phyloP scores from a whole-genome alignment of 345 rosid genomes.

The Populus euphratica region DNA sequence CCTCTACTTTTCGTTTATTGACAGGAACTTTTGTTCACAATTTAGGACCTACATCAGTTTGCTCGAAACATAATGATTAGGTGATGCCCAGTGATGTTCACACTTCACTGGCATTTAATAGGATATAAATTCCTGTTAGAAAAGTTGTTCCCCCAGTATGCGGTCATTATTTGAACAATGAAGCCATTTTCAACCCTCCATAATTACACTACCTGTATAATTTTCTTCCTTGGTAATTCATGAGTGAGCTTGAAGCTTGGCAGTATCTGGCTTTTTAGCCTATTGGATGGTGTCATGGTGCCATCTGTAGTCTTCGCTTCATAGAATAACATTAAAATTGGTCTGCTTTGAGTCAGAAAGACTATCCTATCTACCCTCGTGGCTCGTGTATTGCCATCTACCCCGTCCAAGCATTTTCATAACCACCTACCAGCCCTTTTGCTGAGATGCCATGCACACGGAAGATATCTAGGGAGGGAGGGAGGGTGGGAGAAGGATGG shows the following conservation, averaged over 20 bases:
- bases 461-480: background rate
- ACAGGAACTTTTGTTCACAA: background rate
- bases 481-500: background rate
- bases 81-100: too few species aligned
- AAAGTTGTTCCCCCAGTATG: background rate
- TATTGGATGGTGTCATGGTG: background rate
- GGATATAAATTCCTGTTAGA: too few species aligned
- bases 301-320: background rate
- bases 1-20: background rate
- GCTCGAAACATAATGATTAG: background rate
- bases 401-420: background rate
- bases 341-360: background rate
- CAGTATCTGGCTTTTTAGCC: background rate
- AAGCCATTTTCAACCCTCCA: background rate
- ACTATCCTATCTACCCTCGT: conserved; percentile 21
- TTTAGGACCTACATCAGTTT: background rate
- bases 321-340: background rate
- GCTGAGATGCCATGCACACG: background rate
- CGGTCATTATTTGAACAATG: background rate
- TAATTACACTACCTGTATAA: background rate
- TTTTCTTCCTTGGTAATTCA: background rate
- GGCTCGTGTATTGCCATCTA: conserved; percentile 15
- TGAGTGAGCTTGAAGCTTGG: background rate
- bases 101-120: too few species aligned
- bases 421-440: background rate